Evolutionary conservation across 1,284 basidiomycete genomes (phyloP).

Genomic region (Apiotrichum veenhuisii): DNA sequence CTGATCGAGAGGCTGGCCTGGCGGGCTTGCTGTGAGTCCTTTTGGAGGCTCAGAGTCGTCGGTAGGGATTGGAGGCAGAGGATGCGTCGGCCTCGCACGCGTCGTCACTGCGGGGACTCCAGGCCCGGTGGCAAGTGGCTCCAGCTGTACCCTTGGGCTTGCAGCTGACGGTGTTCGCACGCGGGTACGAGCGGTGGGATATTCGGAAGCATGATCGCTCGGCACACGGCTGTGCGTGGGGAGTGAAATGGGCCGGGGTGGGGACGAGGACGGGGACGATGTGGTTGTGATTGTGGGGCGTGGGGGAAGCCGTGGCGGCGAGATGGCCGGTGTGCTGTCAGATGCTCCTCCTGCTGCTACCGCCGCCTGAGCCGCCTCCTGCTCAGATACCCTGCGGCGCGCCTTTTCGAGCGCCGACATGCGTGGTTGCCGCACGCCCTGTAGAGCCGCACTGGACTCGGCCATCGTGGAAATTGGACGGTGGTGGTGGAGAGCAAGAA

Average conservation of each 20-base stretch:
- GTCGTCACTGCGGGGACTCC: neutral
- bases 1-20: no score
- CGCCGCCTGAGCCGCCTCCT: neutral
- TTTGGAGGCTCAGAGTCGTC: no score
- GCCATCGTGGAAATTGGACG: neutral
- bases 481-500: neutral
- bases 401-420: neutral
- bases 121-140: neutral
- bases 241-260: no score
- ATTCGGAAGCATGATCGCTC: no score
- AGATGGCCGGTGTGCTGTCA: no score
- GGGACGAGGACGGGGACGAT: neutral
- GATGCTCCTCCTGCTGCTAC: neutral
- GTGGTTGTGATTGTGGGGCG: no score
- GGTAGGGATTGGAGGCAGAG: neutral
- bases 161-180: neutral
- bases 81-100: constrained; percentile 1
- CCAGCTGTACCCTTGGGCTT: neutral
- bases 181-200: no score
- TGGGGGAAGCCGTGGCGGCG: no score
- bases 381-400: neutral
- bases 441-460: neutral
- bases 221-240: no score
- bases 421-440: neutral
- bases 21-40: no score